Conservation (phyloP, 2,329 filamentous ascomycete genomes). For the Hypoxylon sp. region DNA sequence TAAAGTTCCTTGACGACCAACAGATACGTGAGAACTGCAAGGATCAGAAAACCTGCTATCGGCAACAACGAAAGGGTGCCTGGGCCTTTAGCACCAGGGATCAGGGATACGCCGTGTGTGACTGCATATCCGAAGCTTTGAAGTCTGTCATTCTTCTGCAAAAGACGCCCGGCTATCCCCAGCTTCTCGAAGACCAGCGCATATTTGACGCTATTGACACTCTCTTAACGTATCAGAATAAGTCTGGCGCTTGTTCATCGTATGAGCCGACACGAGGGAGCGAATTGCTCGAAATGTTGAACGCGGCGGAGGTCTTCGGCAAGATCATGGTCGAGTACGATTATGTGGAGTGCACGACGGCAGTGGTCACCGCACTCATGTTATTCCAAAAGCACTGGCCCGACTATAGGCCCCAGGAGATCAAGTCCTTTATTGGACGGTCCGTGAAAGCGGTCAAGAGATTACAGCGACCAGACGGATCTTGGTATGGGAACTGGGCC, state of each 20-base stretch:
- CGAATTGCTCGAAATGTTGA: conserved; percentile 84
- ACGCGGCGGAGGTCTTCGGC: conserved; percentile 96
- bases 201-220: conserved; percentile 93
- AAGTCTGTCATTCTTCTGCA: conserved; percentile 91
- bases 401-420: conserved; percentile 82
- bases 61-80: conserved; percentile 90
- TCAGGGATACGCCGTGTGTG: conserved; percentile 95
- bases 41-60: conserved; percentile 85
- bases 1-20: conserved; percentile 89
- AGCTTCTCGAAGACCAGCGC: conserved; percentile 80
- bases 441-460: conserved; percentile 88
- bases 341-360: conserved; percentile 97
- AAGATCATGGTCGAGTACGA: conserved; percentile 99
- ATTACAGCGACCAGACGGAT: conserved; percentile 84
- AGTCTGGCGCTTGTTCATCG: conserved; percentile 86
- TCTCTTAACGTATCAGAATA: conserved; percentile 90
- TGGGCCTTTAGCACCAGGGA: conserved; percentile 96
- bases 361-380: conserved; percentile 88
- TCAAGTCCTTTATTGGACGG: conserved; percentile 77
- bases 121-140: conserved; percentile 92
- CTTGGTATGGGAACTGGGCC: conserved; percentile 98
- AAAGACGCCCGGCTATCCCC: conserved; percentile 80
- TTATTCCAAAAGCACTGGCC: conserved; percentile 88
- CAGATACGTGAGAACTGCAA: conserved; percentile 88
- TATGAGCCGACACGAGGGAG: conserved; percentile 89